Percentiles rank a stretch among this genome's conserved stretches.
phyloP scores from a whole-genome alignment of 1,284 basidiomycete genomes.

The Somion occarium region DNA sequence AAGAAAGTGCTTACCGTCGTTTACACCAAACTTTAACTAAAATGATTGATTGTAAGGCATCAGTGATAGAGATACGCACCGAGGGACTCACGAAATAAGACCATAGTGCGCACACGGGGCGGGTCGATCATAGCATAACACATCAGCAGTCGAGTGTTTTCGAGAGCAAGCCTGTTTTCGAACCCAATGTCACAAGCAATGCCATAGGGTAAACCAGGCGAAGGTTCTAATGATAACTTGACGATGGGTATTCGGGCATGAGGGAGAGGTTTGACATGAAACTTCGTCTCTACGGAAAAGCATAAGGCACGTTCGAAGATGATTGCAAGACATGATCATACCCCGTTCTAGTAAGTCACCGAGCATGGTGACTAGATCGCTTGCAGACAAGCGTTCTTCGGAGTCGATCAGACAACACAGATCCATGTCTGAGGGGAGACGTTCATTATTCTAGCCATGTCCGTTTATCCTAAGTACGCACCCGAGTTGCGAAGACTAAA shows the following conservation, averaged over 20 bases:
- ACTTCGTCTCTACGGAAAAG: conserved; percentile 78
- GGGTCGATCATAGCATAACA: conserved; percentile 98
- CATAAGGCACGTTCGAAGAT: conserved; percentile 7
- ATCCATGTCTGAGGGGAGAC: conserved; percentile 82
- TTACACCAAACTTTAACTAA: conserved; percentile 99
- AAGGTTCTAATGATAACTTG: conserved; percentile 91
- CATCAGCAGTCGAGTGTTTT: conserved; percentile 94
- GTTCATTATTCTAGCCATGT: conserved; percentile 4
- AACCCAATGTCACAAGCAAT: conserved; percentile 99
- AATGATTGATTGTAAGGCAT: conserved; percentile 2
- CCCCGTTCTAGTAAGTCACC: conserved; percentile 91
- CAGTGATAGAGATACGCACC: not conserved
- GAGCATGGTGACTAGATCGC: conserved; percentile 92
- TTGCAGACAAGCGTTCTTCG: conserved; percentile 68
- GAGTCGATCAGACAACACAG: conserved; percentile 94
- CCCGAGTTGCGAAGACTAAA: conserved; percentile 94
- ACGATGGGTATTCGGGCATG: conserved; percentile 98
- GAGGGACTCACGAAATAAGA: conserved; percentile 81
- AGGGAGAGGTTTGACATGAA: conserved; percentile 93
- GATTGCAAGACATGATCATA: conserved; percentile 30
- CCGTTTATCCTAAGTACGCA: conserved; percentile 31
- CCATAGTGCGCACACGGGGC: conserved; percentile 87
- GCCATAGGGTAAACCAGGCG: conserved; percentile 82
- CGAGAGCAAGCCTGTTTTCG: conserved; percentile 93
- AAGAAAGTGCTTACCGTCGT: conserved; percentile 56